Percentiles rank a stretch among this genome's conserved stretches.
Evolutionary conservation across 805 yeast genomes (phyloP).

Genomic region (Scheffersomyces spartinae): DNA sequence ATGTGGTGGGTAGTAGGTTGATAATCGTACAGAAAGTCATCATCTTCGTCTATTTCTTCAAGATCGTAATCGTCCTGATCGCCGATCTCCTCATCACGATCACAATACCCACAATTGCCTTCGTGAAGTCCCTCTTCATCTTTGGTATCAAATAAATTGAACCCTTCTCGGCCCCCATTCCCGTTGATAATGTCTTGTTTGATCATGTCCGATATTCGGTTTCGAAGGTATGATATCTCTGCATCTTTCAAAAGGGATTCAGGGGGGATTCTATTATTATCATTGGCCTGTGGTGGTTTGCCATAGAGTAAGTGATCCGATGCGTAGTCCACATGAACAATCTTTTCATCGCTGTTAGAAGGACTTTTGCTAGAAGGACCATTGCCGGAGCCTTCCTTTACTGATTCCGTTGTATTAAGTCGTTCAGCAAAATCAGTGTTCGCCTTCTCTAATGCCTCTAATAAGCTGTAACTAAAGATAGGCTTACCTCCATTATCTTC

Average conservation of each 20-base stretch:
- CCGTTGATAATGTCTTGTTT: slow-evolving; percentile 1
- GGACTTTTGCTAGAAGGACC: background rate
- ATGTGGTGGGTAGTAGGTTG: slow-evolving; percentile 26
- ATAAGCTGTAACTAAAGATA: slow-evolving; percentile 15
- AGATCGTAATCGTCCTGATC: slow-evolving; percentile 28
- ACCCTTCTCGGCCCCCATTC: slow-evolving; percentile 10
- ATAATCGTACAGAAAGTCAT: slow-evolving; percentile 14
- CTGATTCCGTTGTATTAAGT: background rate
- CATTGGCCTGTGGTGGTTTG: background rate
- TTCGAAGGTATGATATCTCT: slow-evolving; percentile 18
- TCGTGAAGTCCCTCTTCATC: slow-evolving; percentile 30
- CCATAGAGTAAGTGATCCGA: background rate
- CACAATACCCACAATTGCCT: slow-evolving; percentile 15
- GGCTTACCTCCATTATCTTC: slow-evolving; percentile 11
- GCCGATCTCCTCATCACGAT: slow-evolving; percentile 8
- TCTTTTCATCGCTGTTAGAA: background rate
- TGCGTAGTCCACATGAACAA: background rate
- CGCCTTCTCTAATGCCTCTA: slow-evolving; percentile 20
- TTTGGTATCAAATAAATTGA: slow-evolving; percentile 21
- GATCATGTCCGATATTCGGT: slow-evolving; percentile 15
- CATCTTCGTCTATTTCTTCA: slow-evolving; percentile 20
- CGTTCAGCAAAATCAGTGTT: slow-evolving; percentile 8
- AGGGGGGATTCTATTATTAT: no score
- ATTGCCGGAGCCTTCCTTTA: background rate
- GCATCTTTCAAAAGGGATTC: slow-evolving; percentile 10